Evolutionary conservation across 306 rosid species (phyloP).

Genomic region (Comarum palustre): DNA sequence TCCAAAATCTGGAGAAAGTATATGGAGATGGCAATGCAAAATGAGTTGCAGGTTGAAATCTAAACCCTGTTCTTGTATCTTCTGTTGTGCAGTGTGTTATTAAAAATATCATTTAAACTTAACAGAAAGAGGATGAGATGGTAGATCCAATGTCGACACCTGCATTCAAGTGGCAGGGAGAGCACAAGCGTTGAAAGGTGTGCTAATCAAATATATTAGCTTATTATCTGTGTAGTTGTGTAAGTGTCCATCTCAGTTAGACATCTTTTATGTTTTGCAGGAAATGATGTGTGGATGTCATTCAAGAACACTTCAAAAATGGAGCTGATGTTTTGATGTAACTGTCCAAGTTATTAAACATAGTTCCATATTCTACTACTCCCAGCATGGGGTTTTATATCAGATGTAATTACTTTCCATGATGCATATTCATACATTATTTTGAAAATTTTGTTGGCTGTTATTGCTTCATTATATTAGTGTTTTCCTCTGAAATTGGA

Average conservation of each 20-base stretch:
- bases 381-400: too few relatives aligned
- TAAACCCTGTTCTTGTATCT: neutral
- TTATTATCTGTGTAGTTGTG: neutral
- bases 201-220: neutral
- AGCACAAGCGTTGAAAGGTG: conserved; percentile 57
- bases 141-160: conserved; percentile 51
- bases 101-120: conserved; percentile 9
- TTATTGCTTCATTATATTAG: too few relatives aligned
- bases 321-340: neutral
- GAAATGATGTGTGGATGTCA: neutral
- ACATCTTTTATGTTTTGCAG: neutral
- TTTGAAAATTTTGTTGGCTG: too few relatives aligned
- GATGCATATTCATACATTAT: too few relatives aligned
- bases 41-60: conserved; percentile 67
- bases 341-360: neutral
- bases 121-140: conserved; percentile 61
- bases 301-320: neutral
- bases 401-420: too few relatives aligned
- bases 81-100: conserved; percentile 2
- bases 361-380: neutral
- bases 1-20: conserved; percentile 56
- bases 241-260: too few relatives aligned
- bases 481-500: too few relatives aligned
- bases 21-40: conserved; percentile 66
- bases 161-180: conserved; percentile 73